These are phyloP conservation scores for Boletus reticuloceps DNA, from an alignment of 768 basidiomycete genomes.

Conservation along the genomic window DNA sequence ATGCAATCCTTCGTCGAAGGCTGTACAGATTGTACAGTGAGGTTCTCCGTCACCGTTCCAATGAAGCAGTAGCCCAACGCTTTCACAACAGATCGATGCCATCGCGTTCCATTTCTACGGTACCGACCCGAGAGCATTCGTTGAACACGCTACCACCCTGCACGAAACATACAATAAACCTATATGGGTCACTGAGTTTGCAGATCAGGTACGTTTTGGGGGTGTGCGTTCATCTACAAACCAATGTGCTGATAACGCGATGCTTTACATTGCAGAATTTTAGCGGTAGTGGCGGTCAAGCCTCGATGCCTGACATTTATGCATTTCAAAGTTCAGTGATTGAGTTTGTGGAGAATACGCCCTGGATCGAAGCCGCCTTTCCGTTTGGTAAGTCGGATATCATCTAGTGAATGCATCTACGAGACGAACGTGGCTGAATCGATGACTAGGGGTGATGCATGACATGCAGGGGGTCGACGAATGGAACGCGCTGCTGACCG, in stretches of 20 bases:
- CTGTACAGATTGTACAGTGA: constrained; percentile 54
- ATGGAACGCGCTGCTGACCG: constrained; percentile 50
- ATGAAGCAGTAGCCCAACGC: not conserved
- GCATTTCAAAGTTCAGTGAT: constrained; percentile 47
- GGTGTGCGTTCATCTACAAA: not conserved
- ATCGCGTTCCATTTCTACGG: constrained; percentile 78
- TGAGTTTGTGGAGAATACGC: constrained; percentile 43
- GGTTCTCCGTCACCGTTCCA: constrained; percentile 18
- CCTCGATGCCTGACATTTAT: constrained; percentile 39
- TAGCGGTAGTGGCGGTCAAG: constrained; percentile 40
- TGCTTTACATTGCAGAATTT: constrained; percentile 45
- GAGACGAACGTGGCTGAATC: not conserved
- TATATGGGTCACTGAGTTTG: constrained; percentile 71
- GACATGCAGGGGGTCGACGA: constrained; percentile 56
- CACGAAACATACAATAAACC: constrained; percentile 44
- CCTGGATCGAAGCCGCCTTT: constrained; percentile 42
- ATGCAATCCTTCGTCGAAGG: constrained; percentile 52
- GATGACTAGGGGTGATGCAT: constrained; percentile 48
- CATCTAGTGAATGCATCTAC: not conserved
- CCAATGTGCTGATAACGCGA: not conserved
- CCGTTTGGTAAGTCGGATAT: constrained; percentile 57
- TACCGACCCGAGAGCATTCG: constrained; percentile 46
- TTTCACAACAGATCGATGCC: constrained; percentile 47
- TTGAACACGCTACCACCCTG: constrained; percentile 48
- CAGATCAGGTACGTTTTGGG: constrained; percentile 50